These are phyloP conservation scores for Zymoseptoria crescenta DNA, from an alignment of 2,329 filamentous ascomycete genomes.

Conservation along the genomic window DNA sequence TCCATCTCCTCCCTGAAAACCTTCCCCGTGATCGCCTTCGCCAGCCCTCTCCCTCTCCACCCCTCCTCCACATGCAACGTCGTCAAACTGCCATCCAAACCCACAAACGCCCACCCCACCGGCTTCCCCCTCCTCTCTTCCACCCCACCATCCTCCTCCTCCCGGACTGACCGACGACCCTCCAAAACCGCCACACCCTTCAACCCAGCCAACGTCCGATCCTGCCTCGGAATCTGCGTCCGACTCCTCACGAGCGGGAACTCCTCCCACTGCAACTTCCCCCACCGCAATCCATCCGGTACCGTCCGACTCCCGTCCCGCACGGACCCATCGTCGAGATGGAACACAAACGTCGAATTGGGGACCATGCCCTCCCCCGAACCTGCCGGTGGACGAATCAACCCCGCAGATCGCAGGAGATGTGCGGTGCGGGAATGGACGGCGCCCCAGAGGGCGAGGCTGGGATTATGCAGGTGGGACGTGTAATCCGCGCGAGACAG, in stretches of 20 bases:
- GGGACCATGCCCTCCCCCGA: slow-evolving; percentile 10
- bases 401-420: slow-evolving; percentile 15
- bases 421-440: slow-evolving; percentile 22
- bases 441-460: slow-evolving; percentile 26
- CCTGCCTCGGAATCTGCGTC: slow-evolving; percentile 50
- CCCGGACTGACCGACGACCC: neutral
- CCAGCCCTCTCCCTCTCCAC: slow-evolving; percentile 55
- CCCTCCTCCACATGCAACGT: slow-evolving; percentile 53
- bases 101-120: slow-evolving; percentile 59
- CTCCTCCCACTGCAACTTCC: slow-evolving; percentile 44
- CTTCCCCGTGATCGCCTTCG: slow-evolving; percentile 53
- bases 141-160: slow-evolving; percentile 26
- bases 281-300: slow-evolving; percentile 50
- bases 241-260: slow-evolving; percentile 48
- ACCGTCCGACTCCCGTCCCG: slow-evolving; percentile 21
- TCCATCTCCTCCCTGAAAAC: slow-evolving; percentile 47
- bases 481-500: slow-evolving; percentile 15
- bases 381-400: slow-evolving; percentile 14
- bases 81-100: slow-evolving; percentile 54
- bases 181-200: slow-evolving; percentile 31
- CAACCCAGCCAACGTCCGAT: slow-evolving; percentile 37
- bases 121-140: slow-evolving; percentile 35
- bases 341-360: slow-evolving; percentile 24
- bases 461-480: slow-evolving; percentile 11
- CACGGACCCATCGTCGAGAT: slow-evolving; percentile 8